A percentile compares a stretch with the other conserved stretches of the same genome.
phyloP scores from a whole-genome alignment of 2,329 filamentous ascomycete species.

The Alternaria angustiovoidea region DNA sequence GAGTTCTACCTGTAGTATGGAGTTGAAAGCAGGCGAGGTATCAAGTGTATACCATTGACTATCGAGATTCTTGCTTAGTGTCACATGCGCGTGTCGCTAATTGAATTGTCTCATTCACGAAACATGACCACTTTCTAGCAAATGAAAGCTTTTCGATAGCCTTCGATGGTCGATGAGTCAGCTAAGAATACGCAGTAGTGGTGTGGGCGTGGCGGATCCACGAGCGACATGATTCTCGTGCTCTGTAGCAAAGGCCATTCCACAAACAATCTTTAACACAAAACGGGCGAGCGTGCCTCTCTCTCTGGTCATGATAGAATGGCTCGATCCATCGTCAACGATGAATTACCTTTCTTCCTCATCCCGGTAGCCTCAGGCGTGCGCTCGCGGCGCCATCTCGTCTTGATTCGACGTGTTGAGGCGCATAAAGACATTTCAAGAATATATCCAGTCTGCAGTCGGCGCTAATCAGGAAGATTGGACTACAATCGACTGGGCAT shows the following conservation, averaged over 20 bases:
- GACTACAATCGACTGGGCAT: not conserved
- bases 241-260: not conserved
- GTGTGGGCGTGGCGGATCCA: not conserved
- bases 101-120: not conserved
- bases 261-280: not conserved
- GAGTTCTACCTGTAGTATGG: not conserved
- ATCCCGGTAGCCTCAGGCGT: not conserved
- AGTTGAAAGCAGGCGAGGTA: not conserved
- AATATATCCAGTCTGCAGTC: not conserved
- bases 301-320: not conserved
- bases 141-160: not conserved
- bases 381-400: conserved; percentile 7
- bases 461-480: not conserved
- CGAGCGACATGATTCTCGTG: not conserved
- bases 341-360: conserved; percentile 1
- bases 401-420: conserved; percentile 7
- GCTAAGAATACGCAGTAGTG: not conserved
- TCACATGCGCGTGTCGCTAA: not conserved
- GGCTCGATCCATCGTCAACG: not conserved
- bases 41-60: not conserved
- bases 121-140: not conserved
- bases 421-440: not conserved
- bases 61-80: not conserved
- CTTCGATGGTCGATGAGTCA: not conserved
- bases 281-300: not conserved